These are phyloP conservation scores for Malassezia brasiliensis DNA, from an alignment of 1,284 basidiomycete genomes.

Conservation along the genomic window DNA sequence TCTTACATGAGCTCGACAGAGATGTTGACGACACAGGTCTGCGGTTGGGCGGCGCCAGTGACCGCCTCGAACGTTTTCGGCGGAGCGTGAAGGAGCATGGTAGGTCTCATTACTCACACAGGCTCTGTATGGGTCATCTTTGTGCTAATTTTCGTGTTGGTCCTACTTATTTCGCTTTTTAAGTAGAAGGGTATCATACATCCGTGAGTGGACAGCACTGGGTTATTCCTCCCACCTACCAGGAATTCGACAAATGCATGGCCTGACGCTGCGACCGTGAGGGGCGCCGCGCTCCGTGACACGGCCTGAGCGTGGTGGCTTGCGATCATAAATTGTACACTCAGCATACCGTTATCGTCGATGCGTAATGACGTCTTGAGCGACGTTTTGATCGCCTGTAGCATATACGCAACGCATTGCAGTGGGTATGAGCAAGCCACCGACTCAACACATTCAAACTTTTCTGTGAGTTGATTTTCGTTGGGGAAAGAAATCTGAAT, in stretches of 20 bases:
- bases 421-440: conserved; percentile 2
- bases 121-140: conserved; percentile 31
- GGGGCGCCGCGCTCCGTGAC: not conserved
- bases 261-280: conserved; percentile 21
- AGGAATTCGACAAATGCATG: conserved; percentile 36
- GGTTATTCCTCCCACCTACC: conserved; percentile 11
- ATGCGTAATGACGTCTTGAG: conserved; percentile 34
- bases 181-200: conserved; percentile 21
- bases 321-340: conserved; percentile 40
- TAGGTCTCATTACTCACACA: conserved; percentile 19
- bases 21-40: conserved; percentile 34
- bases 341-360: conserved; percentile 34
- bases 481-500: conserved; percentile 8
- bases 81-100: conserved; percentile 36
- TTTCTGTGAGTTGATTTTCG: conserved; percentile 8
- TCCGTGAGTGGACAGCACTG: conserved; percentile 26
- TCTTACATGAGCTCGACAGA: conserved; percentile 31
- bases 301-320: conserved; percentile 18
- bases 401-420: conserved; percentile 15
- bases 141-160: conserved; percentile 30
- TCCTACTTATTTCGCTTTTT: conserved; percentile 36
- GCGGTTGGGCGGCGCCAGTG: conserved; percentile 29
- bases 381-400: conserved; percentile 26
- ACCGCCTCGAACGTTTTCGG: conserved; percentile 29
- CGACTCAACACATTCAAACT: conserved; percentile 4